A percentile compares a stretch with the other conserved stretches of the same genome.
Conservation (phyloP, 1,284 basidiomycete genomes). For the Mycena sp. region DNA sequence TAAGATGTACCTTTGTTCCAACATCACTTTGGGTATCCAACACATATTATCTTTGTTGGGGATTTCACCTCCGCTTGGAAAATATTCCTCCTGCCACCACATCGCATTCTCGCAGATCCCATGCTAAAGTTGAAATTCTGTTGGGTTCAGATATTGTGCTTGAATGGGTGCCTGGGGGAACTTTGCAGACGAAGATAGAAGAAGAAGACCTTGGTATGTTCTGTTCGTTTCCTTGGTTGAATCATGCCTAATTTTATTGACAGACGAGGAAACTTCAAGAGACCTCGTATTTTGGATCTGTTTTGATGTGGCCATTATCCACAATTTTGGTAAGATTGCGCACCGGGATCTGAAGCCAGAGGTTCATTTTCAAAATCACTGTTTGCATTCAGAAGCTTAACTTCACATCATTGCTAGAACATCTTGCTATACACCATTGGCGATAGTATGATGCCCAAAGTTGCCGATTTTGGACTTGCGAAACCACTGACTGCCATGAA, state of each 20-base stretch:
- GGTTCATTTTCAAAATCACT: not conserved
- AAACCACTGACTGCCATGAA: not conserved
- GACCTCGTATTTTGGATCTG: slow-evolving; percentile 6
- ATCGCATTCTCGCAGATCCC: not conserved
- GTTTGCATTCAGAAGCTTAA: too few species aligned
- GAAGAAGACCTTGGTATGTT: not conserved
- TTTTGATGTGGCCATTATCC: not conserved
- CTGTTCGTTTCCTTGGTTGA: not conserved
- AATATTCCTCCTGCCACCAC: not conserved
- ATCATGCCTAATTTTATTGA: not conserved
- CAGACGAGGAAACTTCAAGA: not conserved
- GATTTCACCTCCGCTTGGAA: too few species aligned
- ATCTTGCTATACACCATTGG: not conserved
- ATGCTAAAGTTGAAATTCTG: not conserved
- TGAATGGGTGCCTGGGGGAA: not conserved
- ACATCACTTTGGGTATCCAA: too few species aligned
- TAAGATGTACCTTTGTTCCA: too few species aligned
- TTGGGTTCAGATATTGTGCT: not conserved
- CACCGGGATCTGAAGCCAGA: slow-evolving; percentile 3
- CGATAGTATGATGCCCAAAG: not conserved
- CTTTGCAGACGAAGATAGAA: not conserved
- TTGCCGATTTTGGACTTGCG: slow-evolving; percentile 4
- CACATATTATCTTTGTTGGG: too few species aligned
- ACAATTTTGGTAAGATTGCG: not conserved
- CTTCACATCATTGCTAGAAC: too few species aligned